A percentile compares a stretch with the other conserved stretches of the same genome.
Conservation (phyloP, 441 rosid genomes). For the Cnidoscolus chayamansa region DNA sequence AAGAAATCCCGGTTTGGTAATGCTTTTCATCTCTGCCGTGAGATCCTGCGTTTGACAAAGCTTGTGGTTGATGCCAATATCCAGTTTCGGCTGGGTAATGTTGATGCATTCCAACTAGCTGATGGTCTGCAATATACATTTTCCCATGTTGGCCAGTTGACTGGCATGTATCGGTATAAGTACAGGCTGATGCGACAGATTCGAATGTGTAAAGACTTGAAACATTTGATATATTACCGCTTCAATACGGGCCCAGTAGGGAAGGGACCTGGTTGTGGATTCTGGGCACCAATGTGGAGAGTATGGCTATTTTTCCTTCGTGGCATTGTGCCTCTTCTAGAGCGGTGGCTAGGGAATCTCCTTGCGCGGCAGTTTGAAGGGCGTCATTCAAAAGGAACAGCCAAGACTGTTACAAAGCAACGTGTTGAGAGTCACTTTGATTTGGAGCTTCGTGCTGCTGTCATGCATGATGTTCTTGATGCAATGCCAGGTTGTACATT, state of each 20-base stretch:
- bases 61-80: slow-evolving; percentile 98
- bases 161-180: slow-evolving; percentile 97
- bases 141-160: slow-evolving; percentile 97
- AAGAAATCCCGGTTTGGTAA: slow-evolving; percentile 95
- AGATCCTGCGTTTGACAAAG: slow-evolving; percentile 87
- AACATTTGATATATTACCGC: slow-evolving; percentile 91
- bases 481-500: slow-evolving; percentile 76
- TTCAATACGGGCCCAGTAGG: slow-evolving; percentile 98
- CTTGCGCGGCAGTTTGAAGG: slow-evolving; percentile 98
- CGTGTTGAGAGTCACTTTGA: slow-evolving; percentile 97
- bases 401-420: slow-evolving; percentile 96
- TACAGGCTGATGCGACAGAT: slow-evolving; percentile 95
- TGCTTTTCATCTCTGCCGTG: slow-evolving; percentile 99
- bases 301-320: slow-evolving; percentile 96
- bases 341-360: slow-evolving; percentile 90
- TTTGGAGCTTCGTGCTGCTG: slow-evolving; percentile 98
- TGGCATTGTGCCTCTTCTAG: slow-evolving; percentile 92
- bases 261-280: slow-evolving; percentile 97
- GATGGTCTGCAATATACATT: slow-evolving; percentile 93
- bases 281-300: slow-evolving; percentile 99
- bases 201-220: slow-evolving; percentile 94
- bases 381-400: slow-evolving; percentile 96
- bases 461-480: slow-evolving; percentile 96
- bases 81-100: slow-evolving; percentile 92
- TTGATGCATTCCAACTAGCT: slow-evolving; percentile 95